Base-by-base conservation (phyloP, 2,329 filamentous ascomycete species). In the Neonectria hederae region DNA sequence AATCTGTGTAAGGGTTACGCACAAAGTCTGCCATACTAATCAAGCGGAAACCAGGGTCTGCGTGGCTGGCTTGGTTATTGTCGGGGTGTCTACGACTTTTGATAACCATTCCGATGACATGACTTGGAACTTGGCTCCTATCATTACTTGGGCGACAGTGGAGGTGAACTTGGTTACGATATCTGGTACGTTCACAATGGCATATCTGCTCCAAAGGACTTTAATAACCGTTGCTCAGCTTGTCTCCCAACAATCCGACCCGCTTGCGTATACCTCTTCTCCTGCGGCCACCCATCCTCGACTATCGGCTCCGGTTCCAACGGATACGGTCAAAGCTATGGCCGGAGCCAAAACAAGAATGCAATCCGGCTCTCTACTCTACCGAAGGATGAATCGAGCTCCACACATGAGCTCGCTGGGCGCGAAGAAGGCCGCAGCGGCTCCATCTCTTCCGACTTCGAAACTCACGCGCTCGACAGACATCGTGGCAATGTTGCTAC, bases 81-180 rank as follows among this genome's bases (percentile, higher is more conserved):
- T 74, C 3, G 70, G 65, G 0, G 67, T 63, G 0, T 69, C 70
- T 0, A 67, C 69, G 0, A 52, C 60, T 2, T 70, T 65, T 1
- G 65, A 74, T n/a, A 45, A 59, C 0, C n/a, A 9, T 0, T 72
- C 69, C 0, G 52, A 60, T 5, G 71, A 74, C 4, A 22, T 74
- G 2, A 70, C 72, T 0, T 74, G 72, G 70, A 71, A 71, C 21
- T 22, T 74, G 28, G 53, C 48, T 4, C 60, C 66, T 0, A 74
- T 74, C 28, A 59, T 74, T 1, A 60, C 72, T 1, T 74, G 72
- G 72, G 72, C 72, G 2, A 67, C 69, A 0, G 70, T 72, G 0
- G 72, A 74, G 14, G 72, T 73, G 2, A 74, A 74, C 5, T 60
- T 74, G 0, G 70, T 74, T 2, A 74, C 70, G 0, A 63, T 74